A percentile compares a stretch with the other conserved stretches of the same genome.
Evolutionary conservation across 1,284 basidiomycete species (phyloP).

Genomic region (Ceratobasidium sp.): DNA sequence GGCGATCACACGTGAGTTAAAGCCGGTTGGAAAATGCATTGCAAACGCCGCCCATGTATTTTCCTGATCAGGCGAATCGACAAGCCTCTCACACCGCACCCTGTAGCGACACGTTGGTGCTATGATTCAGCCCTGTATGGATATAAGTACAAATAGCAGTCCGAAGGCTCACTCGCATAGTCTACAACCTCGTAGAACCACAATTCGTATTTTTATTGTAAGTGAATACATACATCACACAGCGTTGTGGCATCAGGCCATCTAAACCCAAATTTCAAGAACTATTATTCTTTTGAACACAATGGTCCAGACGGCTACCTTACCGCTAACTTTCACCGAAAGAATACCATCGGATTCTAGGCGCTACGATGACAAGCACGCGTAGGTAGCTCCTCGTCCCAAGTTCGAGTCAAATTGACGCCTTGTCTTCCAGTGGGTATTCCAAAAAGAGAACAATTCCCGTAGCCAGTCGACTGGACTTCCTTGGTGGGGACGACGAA

Average conservation of each 20-base stretch:
- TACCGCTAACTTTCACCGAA: conserved; percentile 28
- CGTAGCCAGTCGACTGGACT: conserved; percentile 6
- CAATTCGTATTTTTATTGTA: not conserved
- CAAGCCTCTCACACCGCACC: too few relatives aligned
- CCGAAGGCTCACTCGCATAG: too few relatives aligned
- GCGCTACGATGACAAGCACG: conserved; percentile 36
- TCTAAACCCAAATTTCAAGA: not conserved
- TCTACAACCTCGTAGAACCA: too few relatives aligned
- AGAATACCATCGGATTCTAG: conserved; percentile 25
- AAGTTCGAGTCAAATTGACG: not conserved
- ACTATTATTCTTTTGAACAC: not conserved
- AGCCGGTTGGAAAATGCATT: too few relatives aligned
- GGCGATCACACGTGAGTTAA: too few relatives aligned
- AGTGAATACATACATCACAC: not conserved
- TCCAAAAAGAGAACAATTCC: conserved; percentile 27
- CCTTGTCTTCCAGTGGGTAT: conserved; percentile 8
- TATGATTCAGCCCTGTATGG: too few relatives aligned
- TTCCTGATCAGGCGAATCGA: too few relatives aligned
- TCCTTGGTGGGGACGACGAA: conserved; percentile 22
- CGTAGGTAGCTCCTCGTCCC: conserved; percentile 3
- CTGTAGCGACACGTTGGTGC: too few relatives aligned
- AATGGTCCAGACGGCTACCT: not conserved
- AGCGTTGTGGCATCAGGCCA: not conserved
- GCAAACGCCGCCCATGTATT: too few relatives aligned
- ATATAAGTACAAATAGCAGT: too few relatives aligned